phyloP scores from a whole-genome alignment of 345 rosid genomes.

The Physaria fendleri region DNA sequence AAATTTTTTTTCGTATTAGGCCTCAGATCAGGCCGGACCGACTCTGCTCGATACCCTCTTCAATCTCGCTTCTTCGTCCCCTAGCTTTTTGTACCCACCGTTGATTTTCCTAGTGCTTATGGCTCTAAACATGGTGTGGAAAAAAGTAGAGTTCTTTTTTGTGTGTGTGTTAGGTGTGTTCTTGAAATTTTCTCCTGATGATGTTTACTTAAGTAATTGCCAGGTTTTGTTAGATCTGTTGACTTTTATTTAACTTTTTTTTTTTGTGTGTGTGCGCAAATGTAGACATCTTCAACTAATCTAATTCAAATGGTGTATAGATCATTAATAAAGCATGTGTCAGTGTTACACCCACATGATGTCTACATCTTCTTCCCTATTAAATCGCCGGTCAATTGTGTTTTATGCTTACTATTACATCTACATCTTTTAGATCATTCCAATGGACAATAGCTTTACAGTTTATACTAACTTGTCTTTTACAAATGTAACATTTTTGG shows the following conservation, averaged over 20 bases:
- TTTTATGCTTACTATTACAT: conserved; percentile 21
- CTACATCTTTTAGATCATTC: no score
- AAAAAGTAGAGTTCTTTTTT: background rate
- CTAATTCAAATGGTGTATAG: conserved; percentile 3
- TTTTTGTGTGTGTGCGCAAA: background rate
- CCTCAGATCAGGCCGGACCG: no score
- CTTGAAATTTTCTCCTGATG: conserved; percentile 19
- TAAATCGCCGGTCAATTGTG: conserved; percentile 27
- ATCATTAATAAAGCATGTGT: conserved; percentile 17
- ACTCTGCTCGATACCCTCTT: conserved; percentile 44
- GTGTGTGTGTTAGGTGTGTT: background rate
- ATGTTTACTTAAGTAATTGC: conserved; percentile 16
- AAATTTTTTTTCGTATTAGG: no score
- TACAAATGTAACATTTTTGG: no score
- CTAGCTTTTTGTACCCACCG: conserved; percentile 46
- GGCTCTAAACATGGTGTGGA: conserved; percentile 59
- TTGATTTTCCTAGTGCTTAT: conserved; percentile 47
- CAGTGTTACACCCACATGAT: conserved; percentile 28
- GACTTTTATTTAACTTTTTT: conserved; percentile 9
- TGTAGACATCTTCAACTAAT: conserved; percentile 20
- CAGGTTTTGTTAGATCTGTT: conserved; percentile 18
- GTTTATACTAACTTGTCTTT: no score
- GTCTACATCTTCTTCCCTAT: conserved; percentile 15
- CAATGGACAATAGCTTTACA: no score
- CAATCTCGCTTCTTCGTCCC: conserved; percentile 28